A percentile compares a stretch with the other conserved stretches of the same genome.
Conservation (phyloP, 306 rosid genomes). For the Lupinus albus region DNA sequence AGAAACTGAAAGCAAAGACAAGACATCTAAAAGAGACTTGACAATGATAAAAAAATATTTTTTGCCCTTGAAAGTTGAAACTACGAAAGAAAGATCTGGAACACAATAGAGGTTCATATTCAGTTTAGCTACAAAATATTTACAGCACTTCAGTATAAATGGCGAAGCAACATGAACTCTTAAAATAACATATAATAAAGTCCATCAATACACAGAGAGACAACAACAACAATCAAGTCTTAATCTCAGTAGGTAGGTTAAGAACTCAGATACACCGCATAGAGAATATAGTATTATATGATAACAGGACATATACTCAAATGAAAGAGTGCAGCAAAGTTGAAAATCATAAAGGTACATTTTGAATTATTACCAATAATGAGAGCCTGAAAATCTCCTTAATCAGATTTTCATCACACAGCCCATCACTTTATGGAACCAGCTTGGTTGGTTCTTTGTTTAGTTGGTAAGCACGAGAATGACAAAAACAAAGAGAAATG, state of each 20-base stretch:
- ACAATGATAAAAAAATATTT: not conserved
- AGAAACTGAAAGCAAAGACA: not conserved
- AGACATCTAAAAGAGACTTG: not conserved
- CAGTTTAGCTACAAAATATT: not conserved
- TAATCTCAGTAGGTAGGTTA: too few relatives aligned
- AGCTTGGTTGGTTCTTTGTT: not conserved
- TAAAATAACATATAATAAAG: not conserved
- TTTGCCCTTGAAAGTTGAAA: not conserved
- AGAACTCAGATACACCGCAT: too few relatives aligned
- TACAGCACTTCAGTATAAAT: not conserved
- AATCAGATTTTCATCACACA: too few relatives aligned
- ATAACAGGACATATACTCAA: not conserved
- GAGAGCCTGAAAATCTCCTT: too few relatives aligned
- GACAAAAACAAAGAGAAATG: not conserved
- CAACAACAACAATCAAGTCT: too few relatives aligned
- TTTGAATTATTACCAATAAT: too few relatives aligned
- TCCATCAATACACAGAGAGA: not conserved
- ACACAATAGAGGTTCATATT: conserved; percentile 10
- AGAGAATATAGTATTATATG: not conserved
- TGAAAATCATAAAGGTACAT: not conserved
- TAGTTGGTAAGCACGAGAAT: not conserved
- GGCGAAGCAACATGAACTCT: not conserved
- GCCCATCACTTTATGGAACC: not conserved
- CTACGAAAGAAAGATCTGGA: not conserved
- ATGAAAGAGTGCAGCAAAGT: not conserved